These are phyloP conservation scores for Teratosphaeria viscida DNA, from an alignment of 2,329 filamentous ascomycete species.

Conservation along the genomic window DNA sequence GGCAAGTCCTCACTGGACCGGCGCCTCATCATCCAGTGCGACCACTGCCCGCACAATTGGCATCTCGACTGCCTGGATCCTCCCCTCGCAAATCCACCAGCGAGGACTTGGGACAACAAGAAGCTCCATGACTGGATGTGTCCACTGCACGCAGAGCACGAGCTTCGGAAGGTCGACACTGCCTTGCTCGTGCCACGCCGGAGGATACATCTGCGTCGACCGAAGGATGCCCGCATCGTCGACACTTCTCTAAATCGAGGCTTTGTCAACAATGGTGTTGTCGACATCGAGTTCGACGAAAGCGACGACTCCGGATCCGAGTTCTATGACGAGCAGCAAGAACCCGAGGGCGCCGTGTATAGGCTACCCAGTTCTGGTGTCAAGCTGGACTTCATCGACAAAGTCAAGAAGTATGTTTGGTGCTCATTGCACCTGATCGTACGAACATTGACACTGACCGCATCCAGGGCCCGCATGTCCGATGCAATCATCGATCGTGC, in stretches of 20 bases:
- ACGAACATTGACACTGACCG: background rate
- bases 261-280: constrained; percentile 41
- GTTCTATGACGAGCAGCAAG: constrained; percentile 33
- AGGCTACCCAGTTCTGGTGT: constrained; percentile 36
- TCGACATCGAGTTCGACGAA: constrained; percentile 35
- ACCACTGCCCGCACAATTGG: constrained; percentile 71
- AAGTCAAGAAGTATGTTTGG: constrained; percentile 39
- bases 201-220: constrained; percentile 38
- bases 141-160: constrained; percentile 72
- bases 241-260: constrained; percentile 49
- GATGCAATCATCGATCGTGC: constrained; percentile 11
- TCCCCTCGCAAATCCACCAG: constrained; percentile 68
- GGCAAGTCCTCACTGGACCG: constrained; percentile 51
- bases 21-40: constrained; percentile 75
- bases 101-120: constrained; percentile 39
- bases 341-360: constrained; percentile 28
- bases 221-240: constrained; percentile 38
- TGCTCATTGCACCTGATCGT: background rate
- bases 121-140: constrained; percentile 72
- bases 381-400: constrained; percentile 51
- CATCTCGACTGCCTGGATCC: constrained; percentile 88
- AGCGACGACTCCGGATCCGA: constrained; percentile 35
- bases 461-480: constrained; percentile 14
- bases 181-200: constrained; percentile 19
- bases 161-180: constrained; percentile 50